phyloP scores from a whole-genome alignment of 768 basidiomycete genomes.

The Xerocomellus intermedius region DNA sequence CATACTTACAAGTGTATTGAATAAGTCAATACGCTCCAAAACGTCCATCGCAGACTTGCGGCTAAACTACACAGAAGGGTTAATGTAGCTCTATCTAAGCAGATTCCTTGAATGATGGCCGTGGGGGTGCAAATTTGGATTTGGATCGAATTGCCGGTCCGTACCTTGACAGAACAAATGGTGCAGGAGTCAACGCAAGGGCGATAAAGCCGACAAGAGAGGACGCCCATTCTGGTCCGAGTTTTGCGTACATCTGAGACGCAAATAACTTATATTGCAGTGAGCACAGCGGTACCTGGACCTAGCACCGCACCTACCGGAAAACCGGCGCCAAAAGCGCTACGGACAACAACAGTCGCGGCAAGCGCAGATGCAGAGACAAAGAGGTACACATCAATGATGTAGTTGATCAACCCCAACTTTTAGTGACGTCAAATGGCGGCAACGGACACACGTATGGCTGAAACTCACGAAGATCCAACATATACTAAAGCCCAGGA shows the following conservation, averaged over 20 bases:
- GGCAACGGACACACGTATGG: background rate
- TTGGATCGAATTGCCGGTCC: conserved; percentile 42
- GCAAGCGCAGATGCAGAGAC: conserved; percentile 59
- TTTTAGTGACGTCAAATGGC: conserved; percentile 19
- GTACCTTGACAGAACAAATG: conserved; percentile 45
- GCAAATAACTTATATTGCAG: conserved; percentile 41
- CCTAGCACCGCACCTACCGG: conserved; percentile 26
- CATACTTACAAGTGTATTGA: background rate
- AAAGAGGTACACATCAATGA: conserved; percentile 57
- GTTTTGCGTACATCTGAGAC: conserved; percentile 49
- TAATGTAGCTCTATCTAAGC: background rate
- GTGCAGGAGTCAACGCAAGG: conserved; percentile 50
- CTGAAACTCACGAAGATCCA: conserved; percentile 50
- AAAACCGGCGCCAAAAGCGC: conserved; percentile 52
- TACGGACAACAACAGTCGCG: conserved; percentile 50
- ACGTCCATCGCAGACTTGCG: background rate
- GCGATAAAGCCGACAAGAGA: conserved; percentile 54
- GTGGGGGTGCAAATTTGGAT: conserved; percentile 43
- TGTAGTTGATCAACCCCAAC: conserved; percentile 58
- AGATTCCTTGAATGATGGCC: conserved; percentile 9
- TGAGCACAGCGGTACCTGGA: conserved; percentile 2
- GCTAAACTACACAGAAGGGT: background rate
- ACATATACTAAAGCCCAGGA: conserved; percentile 53
- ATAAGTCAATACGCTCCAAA: background rate
- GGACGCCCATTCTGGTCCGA: conserved; percentile 59